Base-by-base conservation (phyloP, 805 yeast genomes). In the Saccharomycopsis sp. region DNA sequence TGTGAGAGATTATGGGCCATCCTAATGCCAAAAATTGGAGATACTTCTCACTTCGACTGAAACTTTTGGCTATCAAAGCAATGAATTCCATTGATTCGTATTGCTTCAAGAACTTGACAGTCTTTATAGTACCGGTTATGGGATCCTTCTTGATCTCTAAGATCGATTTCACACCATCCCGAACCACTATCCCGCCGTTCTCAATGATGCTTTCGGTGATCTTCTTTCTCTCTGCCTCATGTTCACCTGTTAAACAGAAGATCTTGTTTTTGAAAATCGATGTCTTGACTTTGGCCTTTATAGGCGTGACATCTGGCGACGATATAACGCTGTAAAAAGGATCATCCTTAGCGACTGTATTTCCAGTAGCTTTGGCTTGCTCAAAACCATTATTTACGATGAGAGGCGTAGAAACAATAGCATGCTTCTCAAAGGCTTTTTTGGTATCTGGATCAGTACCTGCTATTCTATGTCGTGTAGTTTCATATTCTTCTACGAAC, bases 1-100 rank as follows among this genome's bases (percentile, higher is more conserved):
- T 67, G 58, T 79, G 78, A 2, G 89, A 83, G 34, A 91, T 66
- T 19, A 87, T 78, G 1, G 97, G 97, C 96, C 96, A 90, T 1
- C 93, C 92, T 51, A 90, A 67, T 0, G 93, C 88, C 17, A 90
- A 69, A 1, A 86, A 83, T 66, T 89, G 94, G 8, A 91, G 68
- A 67, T 86, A 91, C 66, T 90, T 91, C 7, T 84, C 77, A 53
- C 91, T 88, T 42, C 97, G 73, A 19, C 81, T 75, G 58, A 79
- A 78, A 34, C 75, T 76, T 44, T 77, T 78, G 0, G 93, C 78
- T 1, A 91, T 70, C 38, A 88, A 73, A 1, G 92, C 92, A 1
- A 79, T 89, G 71, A 90, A 88, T 35, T 65, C 73, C 61, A 69
- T 75, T 0, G 63, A 58, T 8, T 61, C 50, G 14, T 62, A 64